Base-by-base conservation (phyloP, 2,329 filamentous ascomycete species). In the Verticillium nubilum region DNA sequence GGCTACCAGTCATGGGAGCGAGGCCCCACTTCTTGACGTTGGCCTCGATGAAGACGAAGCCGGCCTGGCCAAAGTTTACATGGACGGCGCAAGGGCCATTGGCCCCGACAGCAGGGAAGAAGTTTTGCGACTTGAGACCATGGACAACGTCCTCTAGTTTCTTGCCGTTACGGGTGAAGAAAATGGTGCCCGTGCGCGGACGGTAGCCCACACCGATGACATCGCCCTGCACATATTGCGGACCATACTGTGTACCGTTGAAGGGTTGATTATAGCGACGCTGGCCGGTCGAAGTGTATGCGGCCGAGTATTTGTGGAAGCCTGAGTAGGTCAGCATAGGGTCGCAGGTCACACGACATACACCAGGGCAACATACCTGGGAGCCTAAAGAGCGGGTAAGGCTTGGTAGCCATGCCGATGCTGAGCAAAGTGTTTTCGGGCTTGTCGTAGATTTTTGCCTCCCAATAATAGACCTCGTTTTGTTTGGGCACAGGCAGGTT, bases 21-120 rank as follows among this genome's bases (percentile, higher is more conserved):
- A 99, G 80, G 2, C 95, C 95, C 95, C 95, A 99, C 80, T 98
- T 99, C 86, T 99, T 99, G 62, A 99, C 95, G 69, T 99, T 99
- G 63, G 94, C 95, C 76, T 99, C 95, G 67, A 99, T 98, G 70
- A 98, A 99, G 55, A 99, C 95, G 70, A 98, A 99, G 33, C 95
- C 95, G 70, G 95, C 91, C 73, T 99, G 95, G 7, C 95, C 95
- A 72, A 99, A 96, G 73, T 99, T 99, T 71, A 98, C 95, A 72
- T 99, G 94, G 1, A 99, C 86, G 31, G 88, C 88, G 68, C 91
- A 93, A 17, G 95, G 95, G 0, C 95, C 95, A 70, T 95, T 97
- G 60, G 95, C 93, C 52, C 95, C 95, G n/a, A 99, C 86, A 0
- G 95, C 95, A 1, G 95, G 95, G 76, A 99, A 99, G 78, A 98